Base-by-base conservation (phyloP, 192 early-diverging fungal genomes). In the Haplosporangium gracile region DNA sequence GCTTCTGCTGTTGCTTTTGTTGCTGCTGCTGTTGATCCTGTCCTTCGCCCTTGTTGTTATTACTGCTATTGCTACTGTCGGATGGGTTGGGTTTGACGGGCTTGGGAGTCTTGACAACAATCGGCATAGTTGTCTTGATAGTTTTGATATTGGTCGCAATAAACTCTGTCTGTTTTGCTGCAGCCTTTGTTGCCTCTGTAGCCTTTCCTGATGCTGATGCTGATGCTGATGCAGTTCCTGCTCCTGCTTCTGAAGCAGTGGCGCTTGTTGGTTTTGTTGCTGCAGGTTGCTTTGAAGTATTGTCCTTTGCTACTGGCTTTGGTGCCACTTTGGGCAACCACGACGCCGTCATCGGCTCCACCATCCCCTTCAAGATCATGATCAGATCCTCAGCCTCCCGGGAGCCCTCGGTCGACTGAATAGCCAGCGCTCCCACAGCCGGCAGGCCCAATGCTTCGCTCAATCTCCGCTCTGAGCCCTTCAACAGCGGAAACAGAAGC, bases 101-200 rank as follows among this genome's bases (percentile, higher is more conserved):
- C 16, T 80, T 76, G 4, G 76, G 70, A 16, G 79, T 70, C 40
- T 80, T 85, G 40, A 69, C 70, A n/a, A 80, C 63, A 55, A 86
- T 86, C 5, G 84, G 84, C 84, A 81, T 80, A 18, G 74, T 78
- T 0, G 84, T 78, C 75, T 81, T 77, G 36, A 86, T 45, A 8
- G 71, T 60, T 39, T 86, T 80, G 24, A 86, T 86, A 20, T 78
- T 86, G 9, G 84, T 86, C 6, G 79, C 29, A 26, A 86, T 81
- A 38, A 38, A 82, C 13, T 15, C 9, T 40, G 36, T 5, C 26
- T n/a, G 70, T 38, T 60, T 29, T 22, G 26, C 22, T 39, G 5
- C 16, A 20, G 22, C 29, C 5, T 53, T 43, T 65, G 78, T n/a
- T 4, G 70, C 16, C 47, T 42, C 5, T 26, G 29, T 71, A 42